Evolutionary conservation across 2,329 filamentous ascomycete species (phyloP), one percentile per base, ranked within the genome.

Genomic region (Fusarium sp.): DNA sequence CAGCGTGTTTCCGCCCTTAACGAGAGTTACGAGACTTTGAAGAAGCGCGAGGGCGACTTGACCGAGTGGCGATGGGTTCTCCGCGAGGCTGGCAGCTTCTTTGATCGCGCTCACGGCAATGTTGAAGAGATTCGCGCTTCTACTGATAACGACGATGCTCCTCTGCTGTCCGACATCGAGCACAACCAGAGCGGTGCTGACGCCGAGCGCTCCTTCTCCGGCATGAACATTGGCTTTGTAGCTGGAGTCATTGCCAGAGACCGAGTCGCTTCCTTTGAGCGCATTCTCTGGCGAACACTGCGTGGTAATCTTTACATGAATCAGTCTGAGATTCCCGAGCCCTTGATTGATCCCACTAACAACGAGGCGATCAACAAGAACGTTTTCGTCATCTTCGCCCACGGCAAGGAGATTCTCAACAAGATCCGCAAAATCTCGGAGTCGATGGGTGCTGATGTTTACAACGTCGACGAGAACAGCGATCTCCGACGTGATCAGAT

Each of bases 251-350:
- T 99, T 75, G 89, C 93, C 39, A 90, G 96, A 57, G 95, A 98
- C 77, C 90, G 95, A 52, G 95, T 99, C 65, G 94, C 91, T 16
- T 93, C 95, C 26, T 99, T 99, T 78, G 97, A 99, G 84, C 91
- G 96, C 63, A 99, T 99, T 74, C 86, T 99, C 53, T 99, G 96
- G 96, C 90, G 96, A 76, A 98, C 97, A 1, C 89, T 99, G 43
- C 93, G 96, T 80, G 96, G 96, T 76, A 99, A 99, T 81, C 84
- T 99, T 69, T 99, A 98, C 86, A 99, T 99, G 96, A 99, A 99
- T 83, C 97, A 99, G 84, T 95, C 95, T 42, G 96, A 99, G 85
- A 99, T 99, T 67, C 91, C 94, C 10, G 95, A 99, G 79, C 90
- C 93, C 39, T 91, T 99, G 74, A 86, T 97, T 79, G 93, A 99